Percentiles rank a stretch among this genome's conserved stretches.
phyloP scores from a whole-genome alignment of 192 early-diverging fungal species.

The Coemansia sp. region DNA sequence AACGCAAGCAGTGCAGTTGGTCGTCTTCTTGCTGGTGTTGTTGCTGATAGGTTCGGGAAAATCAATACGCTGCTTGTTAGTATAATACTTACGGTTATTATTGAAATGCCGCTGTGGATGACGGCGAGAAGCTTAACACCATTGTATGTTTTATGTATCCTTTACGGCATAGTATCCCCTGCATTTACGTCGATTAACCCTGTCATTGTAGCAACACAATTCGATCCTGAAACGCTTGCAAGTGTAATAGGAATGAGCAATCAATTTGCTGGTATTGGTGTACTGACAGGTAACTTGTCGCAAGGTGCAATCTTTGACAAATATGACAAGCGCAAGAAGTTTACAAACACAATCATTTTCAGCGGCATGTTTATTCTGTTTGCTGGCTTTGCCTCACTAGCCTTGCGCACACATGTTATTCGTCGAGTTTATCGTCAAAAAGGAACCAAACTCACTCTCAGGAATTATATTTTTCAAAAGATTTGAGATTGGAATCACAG shows the following conservation, averaged over 20 bases:
- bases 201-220: slow-evolving; percentile 34
- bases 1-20: slow-evolving; percentile 39
- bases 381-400: slow-evolving; percentile 18
- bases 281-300: slow-evolving; percentile 35
- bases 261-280: slow-evolving; percentile 40
- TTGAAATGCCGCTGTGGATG: slow-evolving; percentile 44
- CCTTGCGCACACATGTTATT: slow-evolving; percentile 22
- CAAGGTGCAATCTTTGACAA: slow-evolving; percentile 51
- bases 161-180: slow-evolving; percentile 43
- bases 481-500: slow-evolving; percentile 1
- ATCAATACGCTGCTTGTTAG: slow-evolving; percentile 37
- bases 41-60: slow-evolving; percentile 39
- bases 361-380: slow-evolving; percentile 45
- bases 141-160: slow-evolving; percentile 34
- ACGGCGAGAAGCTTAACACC: slow-evolving; percentile 23
- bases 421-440: not conserved
- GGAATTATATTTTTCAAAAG: slow-evolving; percentile 15
- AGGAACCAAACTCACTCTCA: not conserved
- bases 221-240: slow-evolving; percentile 27
- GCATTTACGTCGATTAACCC: slow-evolving; percentile 52
- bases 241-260: slow-evolving; percentile 50
- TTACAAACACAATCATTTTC: slow-evolving; percentile 48
- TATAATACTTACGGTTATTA: slow-evolving; percentile 9
- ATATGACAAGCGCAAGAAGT: slow-evolving; percentile 35
- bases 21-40: slow-evolving; percentile 28